Evolutionary conservation across 2,329 filamentous ascomycete genomes (phyloP).

Genomic region (Trichoderma endophyticum): DNA sequence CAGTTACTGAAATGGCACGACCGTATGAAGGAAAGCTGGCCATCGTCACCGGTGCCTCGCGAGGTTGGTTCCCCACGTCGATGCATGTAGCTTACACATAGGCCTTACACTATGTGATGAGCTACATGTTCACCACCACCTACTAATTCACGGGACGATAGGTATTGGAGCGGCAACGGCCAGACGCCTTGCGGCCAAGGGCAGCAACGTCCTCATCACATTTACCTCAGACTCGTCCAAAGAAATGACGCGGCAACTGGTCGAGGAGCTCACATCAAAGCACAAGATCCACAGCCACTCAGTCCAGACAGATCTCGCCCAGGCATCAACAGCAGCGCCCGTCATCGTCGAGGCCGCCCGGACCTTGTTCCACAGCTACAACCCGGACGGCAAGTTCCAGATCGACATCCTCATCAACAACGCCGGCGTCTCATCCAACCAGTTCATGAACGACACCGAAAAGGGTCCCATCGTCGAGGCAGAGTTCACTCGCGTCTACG

Average conservation of each 20-base stretch:
- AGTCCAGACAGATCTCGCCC: conserved; percentile 32
- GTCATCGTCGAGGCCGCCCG: conserved; percentile 32
- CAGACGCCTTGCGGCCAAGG: conserved; percentile 57
- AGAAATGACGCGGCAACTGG: conserved; percentile 45
- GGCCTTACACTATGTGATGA: not conserved
- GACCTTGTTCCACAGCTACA: conserved; percentile 28
- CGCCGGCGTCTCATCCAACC: conserved; percentile 69
- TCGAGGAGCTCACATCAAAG: conserved; percentile 42
- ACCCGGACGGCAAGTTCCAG: conserved; percentile 26
- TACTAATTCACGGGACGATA: not conserved
- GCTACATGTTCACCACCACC: not conserved
- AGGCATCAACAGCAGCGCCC: conserved; percentile 25
- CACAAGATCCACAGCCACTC: conserved; percentile 36
- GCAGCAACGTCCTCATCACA: conserved; percentile 56
- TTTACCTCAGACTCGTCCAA: conserved; percentile 57
- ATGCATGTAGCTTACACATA: not conserved
- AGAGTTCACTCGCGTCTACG: conserved; percentile 70
- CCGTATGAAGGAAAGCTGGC: conserved; percentile 34
- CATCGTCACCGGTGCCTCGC: conserved; percentile 34
- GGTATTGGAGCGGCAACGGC: conserved; percentile 57
- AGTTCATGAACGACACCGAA: conserved; percentile 54
- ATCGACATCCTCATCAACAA: conserved; percentile 89
- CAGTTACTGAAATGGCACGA: conserved; percentile 19
- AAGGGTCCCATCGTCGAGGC: conserved; percentile 51
- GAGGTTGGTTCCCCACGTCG: conserved; percentile 25